Base-by-base conservation (phyloP, 139 green algal species). In the Marvania coccoides region DNA sequence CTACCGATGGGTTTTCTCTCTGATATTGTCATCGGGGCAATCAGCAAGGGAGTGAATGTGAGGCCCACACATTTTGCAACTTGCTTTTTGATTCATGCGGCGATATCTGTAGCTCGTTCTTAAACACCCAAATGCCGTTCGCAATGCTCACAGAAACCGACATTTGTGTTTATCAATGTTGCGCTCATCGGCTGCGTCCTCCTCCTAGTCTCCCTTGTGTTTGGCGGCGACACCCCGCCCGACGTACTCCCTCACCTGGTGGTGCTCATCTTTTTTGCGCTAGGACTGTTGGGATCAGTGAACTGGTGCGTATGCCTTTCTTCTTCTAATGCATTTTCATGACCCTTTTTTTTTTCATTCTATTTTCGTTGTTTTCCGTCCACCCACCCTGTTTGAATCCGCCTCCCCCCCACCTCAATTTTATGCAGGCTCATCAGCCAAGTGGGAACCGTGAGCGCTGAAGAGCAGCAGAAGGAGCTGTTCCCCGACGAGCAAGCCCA, bases 241-340 rank as follows among this genome's bases (percentile, higher is more conserved):
- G 46, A 39, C 12, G 47, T 87, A 0, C 24, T 70, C 10, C 67
- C 69, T 1, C 82, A 87, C 59, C 30, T 83, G 2, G 36, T 35
- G 4, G 64, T 77, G 9, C 54, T 87, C 29, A 48, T 83, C 3
- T 37, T 72, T 10, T 46, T 85, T 14, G 71, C 70, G 1, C 46
- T 69, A 5, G 80, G 70, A 2, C 67, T 88, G n/a, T 47, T 64
- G 13, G 51, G 53, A 7, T 39, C 67, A 3, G 40, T 85, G 26
- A 81, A 85, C 57, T 89, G 78, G 76, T 73, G 54, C 6, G 64
- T 51, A 10, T 14, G n/a, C n/a, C n/a, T n/a, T n/a, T n/a, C n/a
- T n/a, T n/a, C n/a, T n/a, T n/a, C n/a, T n/a, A n/a, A n/a, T n/a
- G n/a, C n/a, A n/a, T n/a, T n/a, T n/a, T n/a, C n/a, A n/a, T n/a